Evolutionary conservation across 768 basidiomycete genomes (phyloP).

Genomic region (Russula griseocarnosa): DNA sequence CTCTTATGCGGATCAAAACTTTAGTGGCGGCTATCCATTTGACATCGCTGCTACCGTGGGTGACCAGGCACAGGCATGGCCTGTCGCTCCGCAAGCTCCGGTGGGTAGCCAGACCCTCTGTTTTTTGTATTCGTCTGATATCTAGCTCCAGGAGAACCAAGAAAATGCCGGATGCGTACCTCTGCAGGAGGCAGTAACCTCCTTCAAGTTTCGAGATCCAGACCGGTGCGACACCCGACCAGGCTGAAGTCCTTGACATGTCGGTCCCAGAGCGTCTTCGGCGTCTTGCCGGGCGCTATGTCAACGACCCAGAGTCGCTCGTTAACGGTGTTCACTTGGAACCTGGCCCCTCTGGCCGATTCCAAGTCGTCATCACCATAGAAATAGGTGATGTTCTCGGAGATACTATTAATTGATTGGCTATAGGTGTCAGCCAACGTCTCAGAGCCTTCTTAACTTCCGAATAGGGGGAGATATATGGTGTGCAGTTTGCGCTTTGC

Average conservation of each 20-base stretch:
- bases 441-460: not conserved
- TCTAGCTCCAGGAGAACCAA: not conserved
- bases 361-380: not conserved
- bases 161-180: not conserved
- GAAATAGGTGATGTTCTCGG: not conserved
- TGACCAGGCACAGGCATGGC: not conserved
- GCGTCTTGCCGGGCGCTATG: slow-evolving; percentile 1
- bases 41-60: too few relatives aligned
- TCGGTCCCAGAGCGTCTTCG: not conserved
- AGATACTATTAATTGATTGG: not conserved
- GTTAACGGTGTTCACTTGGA: not conserved
- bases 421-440: not conserved
- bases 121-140: not conserved
- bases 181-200: not conserved
- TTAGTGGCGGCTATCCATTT: too few relatives aligned
- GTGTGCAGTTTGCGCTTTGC: not conserved
- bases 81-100: not conserved
- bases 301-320: not conserved
- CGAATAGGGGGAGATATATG: not conserved
- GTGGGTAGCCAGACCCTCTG: not conserved
- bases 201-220: not conserved
- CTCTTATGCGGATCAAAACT: not conserved
- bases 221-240: too few relatives aligned
- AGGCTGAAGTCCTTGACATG: not conserved
- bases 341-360: not conserved